Conservation (phyloP, 768 basidiomycete genomes). For the Boletus vinaceobasis region DNA sequence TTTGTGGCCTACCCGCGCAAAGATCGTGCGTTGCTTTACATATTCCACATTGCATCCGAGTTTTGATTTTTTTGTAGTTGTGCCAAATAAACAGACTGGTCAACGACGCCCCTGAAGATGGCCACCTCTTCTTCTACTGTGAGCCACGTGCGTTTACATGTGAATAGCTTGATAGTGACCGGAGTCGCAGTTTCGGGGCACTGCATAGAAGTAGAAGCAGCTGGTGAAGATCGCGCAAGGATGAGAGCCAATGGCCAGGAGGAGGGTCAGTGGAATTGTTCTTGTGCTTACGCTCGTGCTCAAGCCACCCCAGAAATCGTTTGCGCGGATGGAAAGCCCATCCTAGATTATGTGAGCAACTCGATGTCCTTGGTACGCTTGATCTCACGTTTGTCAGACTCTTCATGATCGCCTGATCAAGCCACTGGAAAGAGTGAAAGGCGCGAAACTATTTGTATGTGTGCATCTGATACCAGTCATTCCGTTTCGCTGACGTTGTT, state of each 20-base stretch:
- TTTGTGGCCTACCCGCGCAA: conserved; percentile 40
- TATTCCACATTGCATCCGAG: not conserved
- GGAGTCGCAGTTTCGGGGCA: conserved; percentile 20
- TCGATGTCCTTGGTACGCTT: not conserved
- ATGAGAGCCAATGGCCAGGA: conserved; percentile 48
- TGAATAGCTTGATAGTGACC: not conserved
- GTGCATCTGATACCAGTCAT: not conserved
- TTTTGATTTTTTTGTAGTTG: conserved; percentile 22
- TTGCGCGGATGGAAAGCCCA: conserved; percentile 15
- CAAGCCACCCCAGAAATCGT: conserved; percentile 17
- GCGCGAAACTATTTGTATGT: conserved; percentile 20
- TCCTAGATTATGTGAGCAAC: conserved; percentile 21
- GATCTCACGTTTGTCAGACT: conserved; percentile 8
- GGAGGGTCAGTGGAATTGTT: conserved; percentile 36
- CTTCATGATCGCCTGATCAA: conserved; percentile 20
- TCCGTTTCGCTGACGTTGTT: not conserved
- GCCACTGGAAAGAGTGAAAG: conserved; percentile 18
- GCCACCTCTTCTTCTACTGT: conserved; percentile 58
- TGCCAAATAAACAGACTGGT: conserved; percentile 42
- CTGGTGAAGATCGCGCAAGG: conserved; percentile 23
- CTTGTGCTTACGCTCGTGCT: not conserved
- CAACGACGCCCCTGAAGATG: conserved; percentile 38
- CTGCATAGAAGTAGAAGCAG: conserved; percentile 17
- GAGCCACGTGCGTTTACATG: conserved; percentile 4
- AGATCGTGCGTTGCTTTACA: conserved; percentile 37